Evolutionary conservation across 768 basidiomycete genomes (phyloP).

Genomic region (Cytidiella melzeri): DNA sequence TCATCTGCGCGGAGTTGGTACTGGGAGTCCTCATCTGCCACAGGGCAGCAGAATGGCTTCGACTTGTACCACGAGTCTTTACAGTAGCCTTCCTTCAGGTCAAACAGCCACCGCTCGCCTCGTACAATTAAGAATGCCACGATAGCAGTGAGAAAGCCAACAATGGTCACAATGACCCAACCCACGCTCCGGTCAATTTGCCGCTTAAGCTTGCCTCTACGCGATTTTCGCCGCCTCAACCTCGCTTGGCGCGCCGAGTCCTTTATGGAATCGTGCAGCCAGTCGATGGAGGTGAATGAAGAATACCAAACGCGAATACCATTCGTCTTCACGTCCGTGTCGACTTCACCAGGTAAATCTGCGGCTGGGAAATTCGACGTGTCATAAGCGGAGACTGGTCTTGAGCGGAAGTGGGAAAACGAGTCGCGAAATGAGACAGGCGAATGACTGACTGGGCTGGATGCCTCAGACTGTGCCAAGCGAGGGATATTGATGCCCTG

Average conservation of each 20-base stretch:
- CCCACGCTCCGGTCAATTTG: conserved; percentile 74
- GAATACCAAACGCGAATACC: conserved; percentile 92
- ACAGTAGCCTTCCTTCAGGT: conserved; percentile 91
- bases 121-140: conserved; percentile 84
- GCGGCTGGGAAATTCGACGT: conserved; percentile 32
- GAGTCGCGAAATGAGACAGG: conserved; percentile 29
- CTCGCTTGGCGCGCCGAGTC: conserved; percentile 78
- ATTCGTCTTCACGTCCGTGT: conserved; percentile 63
- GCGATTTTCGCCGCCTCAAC: conserved; percentile 62
- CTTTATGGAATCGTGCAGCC: conserved; percentile 96
- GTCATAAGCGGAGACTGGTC: conserved; percentile 75
- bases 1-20: conserved; percentile 14
- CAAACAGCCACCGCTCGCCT: conserved; percentile 85
- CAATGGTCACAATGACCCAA: conserved; percentile 84
- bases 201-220: conserved; percentile 59
- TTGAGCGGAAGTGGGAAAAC: conserved; percentile 32
- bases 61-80: conserved; percentile 61
- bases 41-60: conserved; percentile 76
- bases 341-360: conserved; percentile 31
- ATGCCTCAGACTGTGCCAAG: conserved; percentile 29
- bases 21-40: conserved; percentile 12
- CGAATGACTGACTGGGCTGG: conserved; percentile 27
- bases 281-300: conserved; percentile 88
- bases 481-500: conserved; percentile 29
- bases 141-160: conserved; percentile 81